Percentiles rank a stretch among this genome's conserved stretches.
These are phyloP conservation scores for Actinidia arguta DNA, from an alignment of 179 eudicot genomes.

Conservation along the genomic window DNA sequence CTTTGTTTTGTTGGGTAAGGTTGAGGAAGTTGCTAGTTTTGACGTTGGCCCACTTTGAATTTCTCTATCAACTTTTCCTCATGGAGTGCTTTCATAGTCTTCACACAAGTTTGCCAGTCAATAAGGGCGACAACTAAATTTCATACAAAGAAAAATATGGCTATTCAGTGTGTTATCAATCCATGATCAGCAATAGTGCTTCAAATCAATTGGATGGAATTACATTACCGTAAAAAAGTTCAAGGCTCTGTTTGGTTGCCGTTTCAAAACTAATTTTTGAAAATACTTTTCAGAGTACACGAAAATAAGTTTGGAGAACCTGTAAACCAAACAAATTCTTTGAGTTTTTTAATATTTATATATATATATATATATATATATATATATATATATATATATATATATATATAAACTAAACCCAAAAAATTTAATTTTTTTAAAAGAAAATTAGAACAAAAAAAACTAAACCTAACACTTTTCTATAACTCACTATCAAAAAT, in stretches of 20 bases:
- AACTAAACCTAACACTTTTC: too few species aligned
- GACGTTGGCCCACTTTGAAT: background rate
- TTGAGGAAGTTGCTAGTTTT: background rate
- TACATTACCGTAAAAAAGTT: background rate
- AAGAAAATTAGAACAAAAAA: too few species aligned
- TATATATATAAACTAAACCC: too few species aligned
- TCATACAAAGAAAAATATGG: background rate
- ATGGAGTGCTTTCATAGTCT: background rate
- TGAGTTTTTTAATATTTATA: too few species aligned
- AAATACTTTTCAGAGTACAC: background rate
- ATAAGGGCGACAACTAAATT: constrained; percentile 4
- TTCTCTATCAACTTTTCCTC: background rate
- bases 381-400: too few species aligned
- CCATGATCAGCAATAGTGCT: background rate
- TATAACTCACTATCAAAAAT: too few species aligned
- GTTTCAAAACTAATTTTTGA: background rate
- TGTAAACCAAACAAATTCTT: background rate
- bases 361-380: too few species aligned
- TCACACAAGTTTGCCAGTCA: background rate
- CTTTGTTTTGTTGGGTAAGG: background rate
- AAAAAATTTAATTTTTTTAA: too few species aligned
- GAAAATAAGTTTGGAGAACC: background rate
- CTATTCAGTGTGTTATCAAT: background rate
- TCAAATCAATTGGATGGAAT: background rate
- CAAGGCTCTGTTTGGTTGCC: background rate